Conservation (phyloP, 164 flowering plant species). For the Santalum album region DNA sequence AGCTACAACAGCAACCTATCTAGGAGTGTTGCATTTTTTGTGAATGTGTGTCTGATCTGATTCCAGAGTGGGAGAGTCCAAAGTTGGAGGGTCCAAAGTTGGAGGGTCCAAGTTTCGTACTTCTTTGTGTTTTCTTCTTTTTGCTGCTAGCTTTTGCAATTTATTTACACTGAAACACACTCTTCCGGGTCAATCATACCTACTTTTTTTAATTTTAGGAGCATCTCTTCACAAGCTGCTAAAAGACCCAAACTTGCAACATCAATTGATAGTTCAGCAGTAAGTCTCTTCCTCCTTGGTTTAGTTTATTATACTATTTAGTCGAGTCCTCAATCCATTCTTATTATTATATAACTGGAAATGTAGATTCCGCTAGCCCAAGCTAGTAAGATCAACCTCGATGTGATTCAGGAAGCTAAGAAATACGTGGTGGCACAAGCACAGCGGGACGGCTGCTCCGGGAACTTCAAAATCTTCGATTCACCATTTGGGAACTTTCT, state of each 20-base stretch:
- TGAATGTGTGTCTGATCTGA: too few species aligned
- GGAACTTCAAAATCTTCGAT: conserved; percentile 41
- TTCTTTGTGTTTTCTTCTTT: too few species aligned
- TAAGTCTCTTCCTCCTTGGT: neutral
- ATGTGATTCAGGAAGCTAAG: conserved; percentile 37
- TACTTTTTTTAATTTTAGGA: conserved; percentile 7
- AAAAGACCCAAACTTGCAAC: conserved; percentile 8
- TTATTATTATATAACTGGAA: neutral
- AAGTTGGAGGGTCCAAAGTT: too few species aligned
- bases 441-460: conserved; percentile 49
- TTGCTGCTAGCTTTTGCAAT: too few species aligned
- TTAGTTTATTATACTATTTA: neutral
- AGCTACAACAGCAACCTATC: too few species aligned
- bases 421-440: conserved; percentile 46
- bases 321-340: neutral
- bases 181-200: neutral
- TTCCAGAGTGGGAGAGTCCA: too few species aligned
- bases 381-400: conserved; percentile 11
- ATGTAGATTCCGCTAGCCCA: conserved; percentile 17
- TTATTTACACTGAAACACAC: too few species aligned
- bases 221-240: conserved; percentile 8
- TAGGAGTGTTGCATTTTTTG: too few species aligned
- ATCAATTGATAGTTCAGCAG: conserved; percentile 2
- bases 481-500: conserved; percentile 56
- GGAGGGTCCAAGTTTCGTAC: too few species aligned